Evolutionary conservation across 345 rosid genomes (phyloP).

Genomic region (Melaleuca alternifolia): DNA sequence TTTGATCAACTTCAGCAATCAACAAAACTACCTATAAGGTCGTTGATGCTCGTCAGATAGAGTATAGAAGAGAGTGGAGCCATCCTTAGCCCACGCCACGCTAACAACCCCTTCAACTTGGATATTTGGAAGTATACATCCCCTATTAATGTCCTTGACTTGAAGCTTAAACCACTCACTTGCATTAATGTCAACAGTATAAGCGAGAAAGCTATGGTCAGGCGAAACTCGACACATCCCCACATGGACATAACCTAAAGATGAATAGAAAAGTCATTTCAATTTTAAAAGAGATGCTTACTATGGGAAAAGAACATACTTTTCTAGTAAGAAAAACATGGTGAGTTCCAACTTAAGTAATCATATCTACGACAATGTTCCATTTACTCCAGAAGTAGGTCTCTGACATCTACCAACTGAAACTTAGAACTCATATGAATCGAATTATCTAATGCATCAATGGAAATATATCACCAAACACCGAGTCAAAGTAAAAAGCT

Average conservation of each 20-base stretch:
- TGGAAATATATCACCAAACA: not conserved
- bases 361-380: not conserved
- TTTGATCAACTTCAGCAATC: not conserved
- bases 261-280: not conserved
- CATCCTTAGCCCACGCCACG: constrained; percentile 87
- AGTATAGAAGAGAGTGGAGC: constrained; percentile 63
- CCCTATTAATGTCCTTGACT: constrained; percentile 61
- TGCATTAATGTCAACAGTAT: constrained; percentile 64
- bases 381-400: not conserved
- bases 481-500: not conserved
- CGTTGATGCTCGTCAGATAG: constrained; percentile 52
- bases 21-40: constrained; percentile 47
- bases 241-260: constrained; percentile 72
- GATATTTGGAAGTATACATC: constrained; percentile 33
- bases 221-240: constrained; percentile 88
- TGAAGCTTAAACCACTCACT: constrained; percentile 64
- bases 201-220: constrained; percentile 74
- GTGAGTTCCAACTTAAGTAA: not conserved
- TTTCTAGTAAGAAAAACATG: not conserved
- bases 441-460: not conserved
- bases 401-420: not conserved
- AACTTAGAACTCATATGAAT: not conserved
- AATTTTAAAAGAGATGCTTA: not conserved
- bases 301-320: not conserved
- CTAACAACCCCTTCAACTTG: constrained; percentile 60